Evolutionary conservation across 306 rosid genomes (phyloP).

Genomic region (Inga leiocalycina): DNA sequence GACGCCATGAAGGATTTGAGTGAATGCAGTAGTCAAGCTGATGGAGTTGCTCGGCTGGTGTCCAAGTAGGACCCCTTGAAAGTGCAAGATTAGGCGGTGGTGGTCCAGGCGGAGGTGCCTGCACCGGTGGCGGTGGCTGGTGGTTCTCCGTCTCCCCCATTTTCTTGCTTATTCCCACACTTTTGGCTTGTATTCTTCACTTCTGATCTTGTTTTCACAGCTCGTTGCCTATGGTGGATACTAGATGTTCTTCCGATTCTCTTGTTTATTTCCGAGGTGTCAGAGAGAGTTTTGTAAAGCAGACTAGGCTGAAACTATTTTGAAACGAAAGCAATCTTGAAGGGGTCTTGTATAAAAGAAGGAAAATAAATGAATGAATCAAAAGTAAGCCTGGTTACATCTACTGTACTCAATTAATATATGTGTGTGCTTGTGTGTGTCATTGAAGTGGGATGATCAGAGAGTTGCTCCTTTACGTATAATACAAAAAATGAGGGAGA

Average conservation of each 20-base stretch:
- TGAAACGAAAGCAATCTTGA: not conserved
- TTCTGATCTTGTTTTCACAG: not conserved
- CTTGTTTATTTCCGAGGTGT: not conserved
- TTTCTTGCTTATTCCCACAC: not conserved
- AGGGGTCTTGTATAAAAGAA: not conserved
- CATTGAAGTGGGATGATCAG: not conserved
- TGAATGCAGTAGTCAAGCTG: constrained; percentile 94
- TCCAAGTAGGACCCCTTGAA: constrained; percentile 73
- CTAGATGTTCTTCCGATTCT: not conserved
- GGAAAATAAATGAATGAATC: not conserved
- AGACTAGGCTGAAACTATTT: not conserved
- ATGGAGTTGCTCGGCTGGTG: constrained; percentile 80
- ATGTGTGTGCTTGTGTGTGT: not conserved
- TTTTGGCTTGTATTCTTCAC: not conserved
- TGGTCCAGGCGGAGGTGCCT: constrained; percentile 39
- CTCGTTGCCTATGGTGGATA: not conserved
- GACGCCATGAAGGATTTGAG: constrained; percentile 97
- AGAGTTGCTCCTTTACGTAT: not conserved
- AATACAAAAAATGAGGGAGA: not conserved
- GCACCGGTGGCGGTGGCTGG: constrained; percentile 54
- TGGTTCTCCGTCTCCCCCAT: constrained; percentile 74
- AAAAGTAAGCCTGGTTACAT: not conserved
- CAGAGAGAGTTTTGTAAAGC: not conserved
- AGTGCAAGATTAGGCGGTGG: constrained; percentile 54
- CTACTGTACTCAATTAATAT: not conserved